Evolutionary conservation across 306 rosid genomes (phyloP).

Genomic region (Purshia tridentata): DNA sequence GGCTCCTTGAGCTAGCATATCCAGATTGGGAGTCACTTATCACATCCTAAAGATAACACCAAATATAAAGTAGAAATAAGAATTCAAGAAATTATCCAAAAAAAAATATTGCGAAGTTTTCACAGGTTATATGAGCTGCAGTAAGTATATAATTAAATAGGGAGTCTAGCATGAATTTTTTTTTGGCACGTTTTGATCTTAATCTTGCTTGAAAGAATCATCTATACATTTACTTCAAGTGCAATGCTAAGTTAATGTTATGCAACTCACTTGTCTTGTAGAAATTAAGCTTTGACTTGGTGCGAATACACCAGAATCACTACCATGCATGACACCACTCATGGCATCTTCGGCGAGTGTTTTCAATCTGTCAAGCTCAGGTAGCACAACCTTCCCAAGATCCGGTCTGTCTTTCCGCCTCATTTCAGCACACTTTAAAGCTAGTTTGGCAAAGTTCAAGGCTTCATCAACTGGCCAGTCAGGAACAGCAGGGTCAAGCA

Average conservation of each 20-base stretch:
- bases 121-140: not conserved
- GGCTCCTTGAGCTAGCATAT: conserved; percentile 33
- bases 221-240: not conserved
- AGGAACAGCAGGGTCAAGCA: conserved; percentile 68
- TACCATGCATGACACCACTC: conserved; percentile 29
- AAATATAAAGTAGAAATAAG: not conserved
- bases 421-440: conserved; percentile 69
- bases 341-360: conserved; percentile 50
- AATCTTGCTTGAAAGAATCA: not conserved
- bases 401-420: conserved; percentile 76
- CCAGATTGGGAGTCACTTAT: conserved; percentile 32
- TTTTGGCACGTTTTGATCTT: not conserved
- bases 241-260: not conserved
- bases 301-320: not conserved
- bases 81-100: not conserved
- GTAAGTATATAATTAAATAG: not conserved
- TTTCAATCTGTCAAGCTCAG: conserved; percentile 67
- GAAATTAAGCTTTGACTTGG: conserved; percentile 21
- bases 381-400: conserved; percentile 61
- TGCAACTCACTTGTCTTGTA: conserved; percentile 42
- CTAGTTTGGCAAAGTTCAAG: conserved; percentile 50
- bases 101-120: not conserved
- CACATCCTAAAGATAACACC: conserved; percentile 32
- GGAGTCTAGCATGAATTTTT: not conserved
- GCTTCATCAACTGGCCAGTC: conserved; percentile 80